Evolutionary conservation across 164 flowering plant genomes (phyloP), one percentile per base, ranked within the genome.

Genomic region (Nelumbo lutea): DNA sequence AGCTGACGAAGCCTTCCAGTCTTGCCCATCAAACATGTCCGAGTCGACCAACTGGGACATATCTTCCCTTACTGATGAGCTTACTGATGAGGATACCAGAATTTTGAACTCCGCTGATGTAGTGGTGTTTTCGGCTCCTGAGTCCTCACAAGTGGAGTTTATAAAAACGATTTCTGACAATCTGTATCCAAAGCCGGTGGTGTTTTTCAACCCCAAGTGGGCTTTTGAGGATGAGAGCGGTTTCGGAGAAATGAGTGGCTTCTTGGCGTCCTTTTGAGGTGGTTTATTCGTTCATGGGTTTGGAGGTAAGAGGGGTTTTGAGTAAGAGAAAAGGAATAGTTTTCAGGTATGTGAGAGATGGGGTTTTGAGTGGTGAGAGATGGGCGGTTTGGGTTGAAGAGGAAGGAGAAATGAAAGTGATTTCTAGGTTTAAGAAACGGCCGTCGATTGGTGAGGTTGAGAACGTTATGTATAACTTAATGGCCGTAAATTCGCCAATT

Each of bases 141-240:
- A 85, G 44, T 50, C 70, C 11, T 80, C 88, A 14, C 82, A 82
- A 47, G 15, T 93, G 68, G 80, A 72, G 4, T 64, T 53, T 48
- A 79, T 90, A 62, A 79, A 75, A 67, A 69, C 70, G 1, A 70
- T 87, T 15, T 48, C 78, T 55, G 85, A 84, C 4, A 61, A 59
- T 59, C 69, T 88, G 68, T 67, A 78, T 70, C 92, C 96, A 2
- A 89, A 75, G 74, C 96, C 97, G 3, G 82, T 83, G 62, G 90
- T 89, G 81, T 64, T 93, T 50, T 85, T 90, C 72, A 93, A 93
- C 72, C 91, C 97, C 51, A 80, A 58, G 59, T 93, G 97, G 98
- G 79, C 66, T 1, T 85, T 79, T 67, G 94, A 90, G 52, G 96
- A 88, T 57, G 92, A 93, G 77, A 67, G 45, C 42, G 70, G 63